Evolutionary conservation across 441 rosid genomes (phyloP).

Genomic region (Euphorbia schlechtendalii): DNA sequence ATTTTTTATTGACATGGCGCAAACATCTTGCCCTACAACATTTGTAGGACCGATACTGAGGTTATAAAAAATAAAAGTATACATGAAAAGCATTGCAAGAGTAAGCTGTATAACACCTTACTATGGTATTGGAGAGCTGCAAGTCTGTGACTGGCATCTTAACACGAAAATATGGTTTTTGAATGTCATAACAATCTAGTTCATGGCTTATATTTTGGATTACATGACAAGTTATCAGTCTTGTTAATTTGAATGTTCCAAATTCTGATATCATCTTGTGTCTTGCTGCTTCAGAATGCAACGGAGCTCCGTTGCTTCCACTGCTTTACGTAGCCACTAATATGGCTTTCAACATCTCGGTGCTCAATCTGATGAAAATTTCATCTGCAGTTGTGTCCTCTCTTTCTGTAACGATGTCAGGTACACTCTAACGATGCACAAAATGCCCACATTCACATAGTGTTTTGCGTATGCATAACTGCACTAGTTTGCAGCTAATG

Average conservation of each 20-base stretch:
- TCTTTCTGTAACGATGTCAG: constrained; percentile 60
- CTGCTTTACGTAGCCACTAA: constrained; percentile 58
- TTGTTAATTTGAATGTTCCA: neutral
- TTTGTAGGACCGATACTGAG: neutral
- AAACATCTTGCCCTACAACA: neutral
- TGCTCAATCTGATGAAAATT: constrained; percentile 58
- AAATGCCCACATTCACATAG: no score
- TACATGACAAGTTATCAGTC: neutral
- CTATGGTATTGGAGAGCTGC: neutral
- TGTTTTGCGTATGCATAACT: no score
- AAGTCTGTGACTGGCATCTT: neutral
- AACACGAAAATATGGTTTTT: neutral
- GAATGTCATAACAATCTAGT: neutral
- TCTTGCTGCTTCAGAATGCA: constrained; percentile 43
- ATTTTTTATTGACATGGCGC: constrained; percentile 9
- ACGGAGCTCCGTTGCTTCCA: constrained; percentile 75
- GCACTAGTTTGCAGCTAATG: constrained; percentile 11
- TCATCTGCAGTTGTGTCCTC: constrained; percentile 75
- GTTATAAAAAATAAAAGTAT: neutral
- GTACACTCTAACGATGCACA: constrained; percentile 27
- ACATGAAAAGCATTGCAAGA: neutral
- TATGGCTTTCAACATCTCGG: constrained; percentile 67
- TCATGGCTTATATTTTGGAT: neutral
- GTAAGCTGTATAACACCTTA: neutral
- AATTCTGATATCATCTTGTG: neutral